A percentile compares a stretch with the other conserved stretches of the same genome.
phyloP scores from a whole-genome alignment of 805 yeast species.

The Naumovozyma dairenensis region DNA sequence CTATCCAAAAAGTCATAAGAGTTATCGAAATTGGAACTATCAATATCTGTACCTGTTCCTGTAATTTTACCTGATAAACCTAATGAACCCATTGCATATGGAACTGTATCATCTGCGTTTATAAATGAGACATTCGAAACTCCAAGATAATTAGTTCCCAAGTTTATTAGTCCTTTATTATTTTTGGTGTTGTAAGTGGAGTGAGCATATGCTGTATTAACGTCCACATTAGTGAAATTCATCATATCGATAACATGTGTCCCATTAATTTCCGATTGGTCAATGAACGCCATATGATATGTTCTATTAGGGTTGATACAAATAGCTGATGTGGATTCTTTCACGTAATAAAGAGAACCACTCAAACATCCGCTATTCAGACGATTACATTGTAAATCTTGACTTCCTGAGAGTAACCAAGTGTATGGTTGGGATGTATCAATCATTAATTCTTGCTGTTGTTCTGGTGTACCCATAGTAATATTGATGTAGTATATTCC shows the following conservation, averaged over 20 bases:
- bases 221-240: conserved; percentile 8
- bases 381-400: conserved; percentile 6
- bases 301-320: conserved; percentile 4
- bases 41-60: conserved; percentile 9
- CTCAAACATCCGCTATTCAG: conserved; percentile 7
- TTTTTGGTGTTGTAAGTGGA: not conserved
- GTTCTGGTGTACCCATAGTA: conserved; percentile 27
- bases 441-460: conserved; percentile 23
- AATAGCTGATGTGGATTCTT: conserved; percentile 14
- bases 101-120: conserved; percentile 30
- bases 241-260: conserved; percentile 18
- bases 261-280: conserved; percentile 17
- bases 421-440: conserved; percentile 33
- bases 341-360: conserved; percentile 8
- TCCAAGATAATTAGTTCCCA: conserved; percentile 5
- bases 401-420: conserved; percentile 26
- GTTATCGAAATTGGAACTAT: conserved; percentile 12
- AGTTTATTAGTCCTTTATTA: not conserved
- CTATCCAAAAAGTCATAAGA: conserved; percentile 28
- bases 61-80: conserved; percentile 34
- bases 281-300: conserved; percentile 17
- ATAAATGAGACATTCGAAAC: conserved; percentile 30
- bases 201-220: not conserved
- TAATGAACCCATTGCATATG: conserved; percentile 33
- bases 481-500: conserved; percentile 27